Conservation (phyloP, 2,329 filamentous ascomycete genomes). For the Dendryphion nanum region DNA sequence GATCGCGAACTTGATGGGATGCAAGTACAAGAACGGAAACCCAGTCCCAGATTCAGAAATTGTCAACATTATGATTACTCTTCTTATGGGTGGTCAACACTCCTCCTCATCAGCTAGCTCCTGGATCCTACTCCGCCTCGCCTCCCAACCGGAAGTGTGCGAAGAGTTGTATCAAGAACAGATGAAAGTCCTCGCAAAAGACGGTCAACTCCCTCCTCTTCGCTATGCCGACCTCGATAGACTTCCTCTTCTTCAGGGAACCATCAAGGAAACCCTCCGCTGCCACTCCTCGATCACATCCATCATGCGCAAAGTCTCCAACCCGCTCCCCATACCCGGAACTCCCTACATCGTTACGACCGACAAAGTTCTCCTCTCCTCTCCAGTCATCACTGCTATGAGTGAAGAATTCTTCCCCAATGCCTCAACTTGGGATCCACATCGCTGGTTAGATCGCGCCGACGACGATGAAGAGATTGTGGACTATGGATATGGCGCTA, state of each 20-base stretch:
- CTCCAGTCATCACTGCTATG: constrained; percentile 71
- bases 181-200: constrained; percentile 53
- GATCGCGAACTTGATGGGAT: constrained; percentile 80
- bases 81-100: constrained; percentile 83
- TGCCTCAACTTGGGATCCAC: constrained; percentile 75
- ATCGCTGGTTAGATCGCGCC: constrained; percentile 71
- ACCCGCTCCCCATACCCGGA: constrained; percentile 74
- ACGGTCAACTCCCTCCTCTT: constrained; percentile 65
- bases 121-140: constrained; percentile 77
- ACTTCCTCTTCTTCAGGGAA: constrained; percentile 72
- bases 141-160: constrained; percentile 67
- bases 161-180: constrained; percentile 81
- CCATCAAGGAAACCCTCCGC: constrained; percentile 84
- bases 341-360: constrained; percentile 77
- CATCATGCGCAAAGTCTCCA: constrained; percentile 82
- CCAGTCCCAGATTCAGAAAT: constrained; percentile 72
- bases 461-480: constrained; percentile 66
- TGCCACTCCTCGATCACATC: constrained; percentile 86
- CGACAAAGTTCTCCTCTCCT: constrained; percentile 72
- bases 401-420: constrained; percentile 73
- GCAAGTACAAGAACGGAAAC: constrained; percentile 72
- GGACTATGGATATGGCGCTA: constrained; percentile 84
- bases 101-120: constrained; percentile 75
- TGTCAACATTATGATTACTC: constrained; percentile 83
- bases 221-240: constrained; percentile 71